Evolutionary conservation across 768 basidiomycete genomes (phyloP), one percentile per base, ranked within the genome.

Genomic region (Russula lepida): DNA sequence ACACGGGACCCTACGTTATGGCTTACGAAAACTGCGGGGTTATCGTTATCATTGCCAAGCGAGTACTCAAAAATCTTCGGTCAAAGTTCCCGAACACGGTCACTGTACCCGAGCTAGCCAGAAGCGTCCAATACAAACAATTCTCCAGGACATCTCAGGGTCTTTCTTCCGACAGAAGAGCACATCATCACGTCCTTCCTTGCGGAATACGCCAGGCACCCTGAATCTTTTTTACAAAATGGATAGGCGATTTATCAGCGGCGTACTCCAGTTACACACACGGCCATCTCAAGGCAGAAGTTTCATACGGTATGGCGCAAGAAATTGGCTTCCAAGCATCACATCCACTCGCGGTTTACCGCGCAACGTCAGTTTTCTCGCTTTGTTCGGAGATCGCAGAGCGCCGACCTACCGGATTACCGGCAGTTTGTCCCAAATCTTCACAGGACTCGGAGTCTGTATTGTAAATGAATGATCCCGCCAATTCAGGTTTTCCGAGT

Each of bases 261-360:
- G 43, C 43, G 21, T n/a, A 3, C n/a, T 21, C 12, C 21, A 44
- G n/a, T 23, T 21, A 37, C 6, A 17, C 39, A 19, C 43, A 30
- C 50, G 28, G 39, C 50, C 50, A 35, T 21, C 56, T 27, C 44
- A 44, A 30, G 41, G 23, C 41, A 46, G 33, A 62, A 53, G 52
- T n/a, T 44, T 28, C 28, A n/a, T 52, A 57, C 52, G 21, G 44
- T 37, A 27, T 52, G 32, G 43, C 28, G 35, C 35, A 30, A 37
- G n/a, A 28, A 6, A n/a, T 56, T 30, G 37, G 25, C 60, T 62
- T 62, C 60, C 56, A 21, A 27, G 60, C 49, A 53, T 47, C 21
- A 28, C 15, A 47, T 47, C 43, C 32, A 44, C 23, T 23, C 23
- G 8, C 13, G 33, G 44, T 47, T 27, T 32, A 46, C 8, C n/a